Conservation (phyloP, 208 protist species). For the Dictyostelium gargantuum region DNA sequence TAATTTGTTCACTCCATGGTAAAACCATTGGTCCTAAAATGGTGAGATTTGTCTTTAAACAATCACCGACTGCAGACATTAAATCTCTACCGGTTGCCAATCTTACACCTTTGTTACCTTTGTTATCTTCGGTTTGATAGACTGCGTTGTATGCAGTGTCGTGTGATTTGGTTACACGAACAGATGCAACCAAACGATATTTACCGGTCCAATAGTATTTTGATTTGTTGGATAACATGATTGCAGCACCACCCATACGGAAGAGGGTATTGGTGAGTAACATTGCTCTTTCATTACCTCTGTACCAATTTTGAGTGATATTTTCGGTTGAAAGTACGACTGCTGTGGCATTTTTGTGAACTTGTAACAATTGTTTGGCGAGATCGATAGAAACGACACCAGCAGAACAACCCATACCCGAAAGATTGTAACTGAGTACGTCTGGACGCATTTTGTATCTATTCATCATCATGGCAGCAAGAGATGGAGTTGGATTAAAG, state of each 20-base stretch:
- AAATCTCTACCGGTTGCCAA: constrained; percentile 76
- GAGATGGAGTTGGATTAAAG: constrained; percentile 85
- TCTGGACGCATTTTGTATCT: constrained; percentile 81
- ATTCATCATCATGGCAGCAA: constrained; percentile 84
- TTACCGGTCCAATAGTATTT: constrained; percentile 71
- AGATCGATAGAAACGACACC: constrained; percentile 85
- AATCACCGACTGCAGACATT: constrained; percentile 78
- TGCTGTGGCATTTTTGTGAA: constrained; percentile 72
- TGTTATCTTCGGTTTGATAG: constrained; percentile 82
- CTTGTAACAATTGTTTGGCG: constrained; percentile 83
- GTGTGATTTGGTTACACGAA: constrained; percentile 69
- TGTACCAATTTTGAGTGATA: constrained; percentile 88
- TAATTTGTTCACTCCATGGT: constrained; percentile 81
- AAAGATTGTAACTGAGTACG: constrained; percentile 81
- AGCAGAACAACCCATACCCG: constrained; percentile 85
- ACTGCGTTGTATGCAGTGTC: constrained; percentile 80
- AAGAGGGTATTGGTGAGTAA: constrained; percentile 86
- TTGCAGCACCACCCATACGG: constrained; percentile 86
- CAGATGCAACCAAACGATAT: constrained; percentile 79
- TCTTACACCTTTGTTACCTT: constrained; percentile 79
- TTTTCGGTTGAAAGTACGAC: constrained; percentile 88
- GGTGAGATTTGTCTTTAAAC: constrained; percentile 84
- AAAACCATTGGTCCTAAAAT: constrained; percentile 82
- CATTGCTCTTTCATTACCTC: constrained; percentile 81
- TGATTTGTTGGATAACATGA: constrained; percentile 83